phyloP scores from a whole-genome alignment of 169 alveolate species.

The Plasmodium vinckei region DNA sequence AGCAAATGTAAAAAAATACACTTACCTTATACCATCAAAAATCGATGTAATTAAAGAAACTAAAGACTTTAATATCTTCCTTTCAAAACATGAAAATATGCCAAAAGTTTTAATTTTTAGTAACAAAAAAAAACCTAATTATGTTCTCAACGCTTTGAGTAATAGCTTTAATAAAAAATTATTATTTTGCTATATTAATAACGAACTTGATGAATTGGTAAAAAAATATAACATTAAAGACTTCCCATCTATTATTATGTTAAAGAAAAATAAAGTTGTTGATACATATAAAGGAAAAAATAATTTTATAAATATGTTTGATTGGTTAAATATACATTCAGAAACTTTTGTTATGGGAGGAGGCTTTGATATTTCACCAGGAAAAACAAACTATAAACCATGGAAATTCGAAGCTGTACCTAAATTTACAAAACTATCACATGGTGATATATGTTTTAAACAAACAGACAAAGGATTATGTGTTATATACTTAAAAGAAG shows the following conservation, averaged over 20 bases:
- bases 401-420: conserved; percentile 89
- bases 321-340: conserved; percentile 95
- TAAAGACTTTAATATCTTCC: conserved; percentile 77
- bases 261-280: conserved; percentile 87
- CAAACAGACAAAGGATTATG: conserved; percentile 86
- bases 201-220: conserved; percentile 84
- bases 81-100: conserved; percentile 83
- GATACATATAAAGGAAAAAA: conserved; percentile 92
- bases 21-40: conserved; percentile 80
- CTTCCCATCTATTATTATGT: conserved; percentile 90
- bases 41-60: conserved; percentile 80
- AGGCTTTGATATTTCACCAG: conserved; percentile 89
- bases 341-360: conserved; percentile 97
- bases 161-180: conserved; percentile 78
- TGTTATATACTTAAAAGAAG: conserved; percentile 87
- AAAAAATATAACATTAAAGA: conserved; percentile 89
- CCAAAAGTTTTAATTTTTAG: conserved; percentile 84
- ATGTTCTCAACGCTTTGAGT: conserved; percentile 84
- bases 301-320: conserved; percentile 90
- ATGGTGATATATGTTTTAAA: conserved; percentile 90
- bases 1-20: conserved; percentile 51
- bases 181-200: conserved; percentile 81
- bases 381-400: conserved; percentile 88
- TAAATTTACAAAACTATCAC: conserved; percentile 87
- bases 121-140: conserved; percentile 82